Evolutionary conservation across 805 yeast genomes (phyloP), one percentile per base, ranked within the genome.

Genomic region (Yueomyces sinensis): DNA sequence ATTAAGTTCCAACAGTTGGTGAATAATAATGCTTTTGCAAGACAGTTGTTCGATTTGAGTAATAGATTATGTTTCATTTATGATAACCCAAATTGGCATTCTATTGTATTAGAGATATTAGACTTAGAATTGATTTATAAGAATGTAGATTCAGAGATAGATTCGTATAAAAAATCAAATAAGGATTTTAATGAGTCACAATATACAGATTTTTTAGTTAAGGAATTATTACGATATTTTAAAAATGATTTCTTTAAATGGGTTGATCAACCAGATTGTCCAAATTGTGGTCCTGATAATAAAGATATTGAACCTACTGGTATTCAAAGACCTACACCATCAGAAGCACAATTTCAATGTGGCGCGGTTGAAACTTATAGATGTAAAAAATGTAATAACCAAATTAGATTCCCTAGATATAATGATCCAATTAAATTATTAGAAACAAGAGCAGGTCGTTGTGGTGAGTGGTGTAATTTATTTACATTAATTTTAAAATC

Each of bases 391-490:
- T 84, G 95, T 54, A 41, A 51, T 2, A 29, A 36, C 0, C 35
- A 37, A 1, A 61, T 72, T 13, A 61, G 82, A 32, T 89, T 84
- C 42, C 86, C 95, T 1, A 63, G 97, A 27, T 80, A 81, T 49
- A 78, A 81, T 49, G 70, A 74, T 41, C 80, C 89, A 0, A 58
- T 58, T 1, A 71, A 68, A 39, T 58, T 89, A 17, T 55, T 89
- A 13, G 61, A 70, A 20, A 69, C 78, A 0, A 60, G 83, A 30
- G 50, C 52, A 24, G 97, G 97, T 0, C 65, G 97, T 32, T 89
- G 97, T 57, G 97, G 97, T 1, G 97, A 89, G 54, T 89, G 94
- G 94, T 89, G 87, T 36, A 81, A 82, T 45, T 74, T 89, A 41
- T 86, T 87, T 50, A 66, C 81, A 31, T 60, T 83, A 25, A 58